Percentiles rank a stretch among this genome's conserved stretches.
These are phyloP conservation scores for Xylariaceae sp. DNA, from an alignment of 2,329 filamentous ascomycete species.

Conservation along the genomic window DNA sequence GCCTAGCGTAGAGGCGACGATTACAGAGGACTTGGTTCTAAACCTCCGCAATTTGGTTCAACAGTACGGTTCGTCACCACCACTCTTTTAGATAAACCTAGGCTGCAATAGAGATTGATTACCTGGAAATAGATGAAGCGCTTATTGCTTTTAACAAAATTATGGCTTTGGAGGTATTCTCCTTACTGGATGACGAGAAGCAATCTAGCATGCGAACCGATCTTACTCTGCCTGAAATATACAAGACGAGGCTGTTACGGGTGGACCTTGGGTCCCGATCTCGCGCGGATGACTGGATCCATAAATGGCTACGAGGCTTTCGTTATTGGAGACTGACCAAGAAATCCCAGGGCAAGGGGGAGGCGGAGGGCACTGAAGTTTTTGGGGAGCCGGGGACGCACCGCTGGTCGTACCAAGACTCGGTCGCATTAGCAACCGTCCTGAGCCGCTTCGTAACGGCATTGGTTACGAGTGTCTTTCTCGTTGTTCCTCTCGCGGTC, in stretches of 20 bases:
- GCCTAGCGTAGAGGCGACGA: conserved; percentile 29
- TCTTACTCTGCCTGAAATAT: conserved; percentile 2
- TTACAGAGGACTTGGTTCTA: not conserved
- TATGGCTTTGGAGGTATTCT: conserved; percentile 25
- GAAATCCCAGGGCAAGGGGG: not conserved
- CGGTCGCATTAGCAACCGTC: not conserved
- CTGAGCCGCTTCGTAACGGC: not conserved
- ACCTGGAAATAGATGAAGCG: conserved; percentile 26
- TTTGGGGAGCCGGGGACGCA: too few species aligned
- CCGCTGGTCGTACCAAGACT: conserved; percentile 3
- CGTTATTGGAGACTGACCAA: conserved; percentile 13
- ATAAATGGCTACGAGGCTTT: conserved; percentile 15
- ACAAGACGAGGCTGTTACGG: conserved; percentile 3
- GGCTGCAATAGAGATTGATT: too few species aligned
- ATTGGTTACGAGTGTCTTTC: not conserved
- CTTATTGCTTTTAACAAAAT: conserved; percentile 22
- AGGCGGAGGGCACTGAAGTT: not conserved
- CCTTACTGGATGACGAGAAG: conserved; percentile 10
- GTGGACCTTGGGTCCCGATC: conserved; percentile 2
- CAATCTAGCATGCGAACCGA: conserved; percentile 3
- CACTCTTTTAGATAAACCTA: not conserved
- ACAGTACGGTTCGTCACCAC: conserved; percentile 1
- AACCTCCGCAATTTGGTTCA: conserved; percentile 1
- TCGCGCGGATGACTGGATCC: conserved; percentile 14
- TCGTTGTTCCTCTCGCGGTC: not conserved